Evolutionary conservation across 2,329 filamentous ascomycete genomes (phyloP), one percentile per base, ranked within the genome.

Genomic region (Claviceps africana): DNA sequence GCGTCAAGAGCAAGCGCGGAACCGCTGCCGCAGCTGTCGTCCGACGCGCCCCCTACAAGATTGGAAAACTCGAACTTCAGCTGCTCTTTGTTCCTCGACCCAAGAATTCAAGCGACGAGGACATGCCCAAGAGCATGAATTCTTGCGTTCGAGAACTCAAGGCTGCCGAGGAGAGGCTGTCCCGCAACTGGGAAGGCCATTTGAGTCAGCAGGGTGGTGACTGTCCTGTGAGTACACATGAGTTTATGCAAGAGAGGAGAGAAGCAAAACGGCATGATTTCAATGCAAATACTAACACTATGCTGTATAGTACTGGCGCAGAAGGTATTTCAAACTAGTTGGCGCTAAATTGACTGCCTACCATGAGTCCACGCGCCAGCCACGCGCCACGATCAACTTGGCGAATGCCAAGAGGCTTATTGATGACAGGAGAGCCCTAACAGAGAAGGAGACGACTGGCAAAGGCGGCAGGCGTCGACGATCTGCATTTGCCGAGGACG

Each of bases 101-200:
- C 4, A 91, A 88, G 72, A 86, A 85, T 45, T 77, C 83, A 31
- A 82, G 82, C 48, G 93, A 97, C 57, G 90, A 96, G 17, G 91
- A 97, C 59, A 96, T 98, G 88, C 93, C 93, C 51, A 97, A 97
- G 82, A 96, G 90, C 73, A 95, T 98, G 90, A 95, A 93, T 68
- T 86, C 88, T 44, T 95, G 89, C 67, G 86, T 97, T 60, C 81
- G 93, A 19, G 93, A 97, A 71, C 82, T 98, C 70, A 88, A 86
- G 68, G 88, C 91, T 50, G 89, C 91, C 2, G 89, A 95, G 65
- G 85, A 86, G 65, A 78, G 86, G 56, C 79, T 86, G 56, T 77
- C 84, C 48, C 82, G 85, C 56, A 85, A 82, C 60, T 95, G 81
- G 75, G 91, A 98, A 67, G 91, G 93, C 31, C 83, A 86, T 62